Conservation (phyloP, 148 eudicot genomes). For the Rhododendron griersonianum region DNA sequence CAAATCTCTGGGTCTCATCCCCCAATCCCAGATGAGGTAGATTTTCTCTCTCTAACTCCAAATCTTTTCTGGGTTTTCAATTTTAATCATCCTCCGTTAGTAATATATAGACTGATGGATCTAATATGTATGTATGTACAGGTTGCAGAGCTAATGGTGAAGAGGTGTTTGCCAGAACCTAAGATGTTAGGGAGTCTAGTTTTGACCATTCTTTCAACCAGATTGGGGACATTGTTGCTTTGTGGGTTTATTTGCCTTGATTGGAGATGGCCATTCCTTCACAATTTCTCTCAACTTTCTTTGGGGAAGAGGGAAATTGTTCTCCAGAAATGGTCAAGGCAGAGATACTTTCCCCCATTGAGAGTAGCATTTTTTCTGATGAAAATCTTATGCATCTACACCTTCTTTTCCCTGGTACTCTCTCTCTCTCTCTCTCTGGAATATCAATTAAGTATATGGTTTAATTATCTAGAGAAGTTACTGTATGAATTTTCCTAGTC, state of each 20-base stretch:
- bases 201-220: slow-evolving; percentile 46
- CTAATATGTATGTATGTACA: slow-evolving; percentile 8
- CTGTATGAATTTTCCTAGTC: neutral
- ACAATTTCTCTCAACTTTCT: slow-evolving; percentile 43
- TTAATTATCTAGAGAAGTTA: neutral
- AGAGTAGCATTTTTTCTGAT: slow-evolving; percentile 38
- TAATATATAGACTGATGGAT: neutral
- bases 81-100: neutral
- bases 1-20: slow-evolving; percentile 39
- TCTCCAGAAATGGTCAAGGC: slow-evolving; percentile 61
- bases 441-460: no score
- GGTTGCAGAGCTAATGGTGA: slow-evolving; percentile 50
- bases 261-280: slow-evolving; percentile 59
- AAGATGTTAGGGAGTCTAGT: slow-evolving; percentile 31
- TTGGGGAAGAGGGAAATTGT: slow-evolving; percentile 50
- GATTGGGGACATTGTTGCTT: slow-evolving; percentile 61
- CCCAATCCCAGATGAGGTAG: slow-evolving; percentile 53
- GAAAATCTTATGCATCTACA: slow-evolving; percentile 35
- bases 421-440: neutral
- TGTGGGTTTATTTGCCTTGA: slow-evolving; percentile 56
- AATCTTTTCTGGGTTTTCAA: neutral
- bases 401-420: slow-evolving; percentile 44
- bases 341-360: slow-evolving; percentile 28
- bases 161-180: slow-evolving; percentile 36
- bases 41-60: neutral